Conservation (phyloP, 2,329 filamentous ascomycete genomes). For the Alternaria sp. region DNA sequence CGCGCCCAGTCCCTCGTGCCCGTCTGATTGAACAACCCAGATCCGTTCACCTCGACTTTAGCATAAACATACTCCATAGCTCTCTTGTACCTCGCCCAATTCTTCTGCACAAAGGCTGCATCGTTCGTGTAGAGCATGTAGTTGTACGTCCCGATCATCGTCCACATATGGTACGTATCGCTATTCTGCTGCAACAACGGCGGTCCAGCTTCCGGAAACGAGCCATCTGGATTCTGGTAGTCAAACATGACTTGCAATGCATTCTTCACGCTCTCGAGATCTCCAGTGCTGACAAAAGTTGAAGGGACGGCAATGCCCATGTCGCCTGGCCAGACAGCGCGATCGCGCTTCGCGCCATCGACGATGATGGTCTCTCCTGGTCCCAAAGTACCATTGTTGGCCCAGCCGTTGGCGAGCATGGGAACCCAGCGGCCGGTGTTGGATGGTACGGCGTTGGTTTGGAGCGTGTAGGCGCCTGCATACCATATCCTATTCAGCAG, state of each 20-base stretch:
- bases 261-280: slow-evolving; percentile 23
- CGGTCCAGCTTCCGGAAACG: slow-evolving; percentile 31
- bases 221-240: slow-evolving; percentile 30
- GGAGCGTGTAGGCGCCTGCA: slow-evolving; percentile 56
- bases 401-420: slow-evolving; percentile 40
- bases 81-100: slow-evolving; percentile 25
- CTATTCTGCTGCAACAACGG: slow-evolving; percentile 25
- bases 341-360: slow-evolving; percentile 53
- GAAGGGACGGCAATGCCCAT: slow-evolving; percentile 29
- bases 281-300: slow-evolving; percentile 20
- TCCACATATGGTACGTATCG: slow-evolving; percentile 36
- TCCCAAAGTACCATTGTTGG: slow-evolving; percentile 48
- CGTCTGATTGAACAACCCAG: slow-evolving; percentile 28
- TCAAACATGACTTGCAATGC: slow-evolving; percentile 30
- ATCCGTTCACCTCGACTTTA: slow-evolving; percentile 19
- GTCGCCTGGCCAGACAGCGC: slow-evolving; percentile 48
- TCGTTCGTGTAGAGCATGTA: slow-evolving; percentile 29
- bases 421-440: slow-evolving; percentile 44
- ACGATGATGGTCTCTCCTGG: slow-evolving; percentile 47
- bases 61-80: slow-evolving; percentile 27
- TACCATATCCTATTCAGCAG: slow-evolving; percentile 68
- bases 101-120: slow-evolving; percentile 16
- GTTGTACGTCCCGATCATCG: slow-evolving; percentile 30
- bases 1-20: slow-evolving; percentile 44
- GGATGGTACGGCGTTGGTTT: slow-evolving; percentile 49